Evolutionary conservation across 2,329 filamentous ascomycete species (phyloP), one percentile per base, ranked within the genome.

Genomic region (Pseudodiploospora longispora): DNA sequence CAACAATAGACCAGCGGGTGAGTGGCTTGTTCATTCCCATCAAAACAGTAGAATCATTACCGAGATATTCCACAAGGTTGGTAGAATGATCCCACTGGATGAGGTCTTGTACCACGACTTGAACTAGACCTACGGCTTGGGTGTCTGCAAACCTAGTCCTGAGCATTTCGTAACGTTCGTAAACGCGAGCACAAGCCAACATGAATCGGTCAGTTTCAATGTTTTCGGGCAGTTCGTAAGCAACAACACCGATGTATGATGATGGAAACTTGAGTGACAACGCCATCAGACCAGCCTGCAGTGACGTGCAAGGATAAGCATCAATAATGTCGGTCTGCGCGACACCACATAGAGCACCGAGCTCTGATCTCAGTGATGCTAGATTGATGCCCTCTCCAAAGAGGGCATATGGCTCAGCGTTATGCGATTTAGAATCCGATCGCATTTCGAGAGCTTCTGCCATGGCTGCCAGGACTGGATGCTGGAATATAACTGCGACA

Each of bases 401-500:
- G 9, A 50, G 46, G 0, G 48, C 43, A 36, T 48, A 46, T 5
- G 48, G 42, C 6, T 30, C 10, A 10, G 38, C 42, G 33, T 38
- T 19, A 30, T 6, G 32, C 6, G 19, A 19, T 19, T 19, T 19
- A 19, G 5, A 30, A 6, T n/a, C 30, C 39, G 9, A 19, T 12
- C 27, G 35, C 12, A 39, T 28, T 6, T 30, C 6, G 7, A 6
- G 28, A 9, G 30, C 5, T 8, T 5, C 4, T 10, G 40, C 12
- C 10, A 47, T 42, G 31, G 38, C 12, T 4, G 42, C 45, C 4
- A 52, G 37, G n/a, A 41, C 32, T 3, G 42, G 41, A 27, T 41
- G 34, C 28, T 12, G 41, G 29, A 48, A 47, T n/a, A 52, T 44
- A 19, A 38, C 45, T 5, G 45, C 48, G 8, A 50, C 42, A 2